Evolutionary conservation across 2,329 filamentous ascomycete genomes (phyloP), one percentile per base, ranked within the genome.

Genomic region (Alternaria longipes): DNA sequence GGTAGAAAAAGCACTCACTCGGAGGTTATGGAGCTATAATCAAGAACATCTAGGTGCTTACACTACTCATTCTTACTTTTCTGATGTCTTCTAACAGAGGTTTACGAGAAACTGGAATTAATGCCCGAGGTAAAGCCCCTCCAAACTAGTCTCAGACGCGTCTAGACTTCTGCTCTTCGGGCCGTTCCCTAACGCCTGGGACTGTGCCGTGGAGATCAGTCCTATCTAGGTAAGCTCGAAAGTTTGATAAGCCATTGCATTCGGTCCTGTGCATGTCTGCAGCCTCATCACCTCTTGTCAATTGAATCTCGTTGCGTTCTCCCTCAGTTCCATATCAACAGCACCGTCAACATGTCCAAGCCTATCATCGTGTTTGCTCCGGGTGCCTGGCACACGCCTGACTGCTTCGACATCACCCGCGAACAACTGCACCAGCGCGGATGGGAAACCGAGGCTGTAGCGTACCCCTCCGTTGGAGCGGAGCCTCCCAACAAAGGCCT

Each of bases 401-500:
- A 49, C 34, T 56, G 54, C 26, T 56, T 22, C 24, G 54, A 56
- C n/a, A 49, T 18, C 30, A 32, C 18, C 44, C 54, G 54, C 24
- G 26, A 47, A 11, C 34, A 56, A 49, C 16, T 56, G 44, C 54
- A 56, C 24, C 44, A 56, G 44, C 44, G 54, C 24, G 44, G 54
- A 41, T 56, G 34, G 54, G 54, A 49, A 34, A 56, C 44, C 8
- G 54, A 56, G n/a, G 54, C 44, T 32, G 54, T 49, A n/a, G 34
- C 44, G 12, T 41, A 56, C 20, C 54, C 54, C 4, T 56, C 54
- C 8, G 54, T 56, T 24, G 54, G 54, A 47, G 54, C 54, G 8
- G 54, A 56, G 54, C 54, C 54, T 30, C 54, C 54, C 20, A 49
- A 24, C 24, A 56, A 56, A 41, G 54, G 54, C 44, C 54, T 56